phyloP scores from a whole-genome alignment of 2,329 filamentous ascomycete species.

The Exophiala oligosperma region DNA sequence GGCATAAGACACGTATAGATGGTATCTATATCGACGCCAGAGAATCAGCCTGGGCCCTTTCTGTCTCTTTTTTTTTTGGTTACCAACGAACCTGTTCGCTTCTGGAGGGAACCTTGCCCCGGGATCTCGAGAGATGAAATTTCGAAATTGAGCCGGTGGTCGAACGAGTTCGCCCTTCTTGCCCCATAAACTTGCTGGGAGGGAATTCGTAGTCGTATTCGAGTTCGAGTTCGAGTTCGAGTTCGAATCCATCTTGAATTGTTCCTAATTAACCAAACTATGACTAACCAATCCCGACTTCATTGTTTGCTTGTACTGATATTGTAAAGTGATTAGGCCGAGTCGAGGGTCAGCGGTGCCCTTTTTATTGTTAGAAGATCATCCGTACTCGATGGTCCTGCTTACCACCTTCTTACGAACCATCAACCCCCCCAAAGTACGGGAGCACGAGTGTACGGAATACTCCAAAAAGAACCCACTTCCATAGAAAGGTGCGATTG shows the following conservation, averaged over 20 bases:
- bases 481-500: too few relatives aligned
- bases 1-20: slow-evolving; percentile 90
- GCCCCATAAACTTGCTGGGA: slow-evolving; percentile 54
- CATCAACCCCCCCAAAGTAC: neutral
- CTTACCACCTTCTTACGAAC: slow-evolving; percentile 2
- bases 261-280: too few relatives aligned
- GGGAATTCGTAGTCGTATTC: too few relatives aligned
- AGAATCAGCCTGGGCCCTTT: neutral
- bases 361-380: too few relatives aligned
- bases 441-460: neutral
- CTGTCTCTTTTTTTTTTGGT: neutral
- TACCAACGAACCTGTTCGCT: slow-evolving; percentile 56
- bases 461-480: too few relatives aligned
- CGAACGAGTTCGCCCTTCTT: slow-evolving; percentile 93
- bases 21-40: slow-evolving; percentile 59
- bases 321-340: too few relatives aligned
- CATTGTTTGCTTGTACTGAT: too few relatives aligned
- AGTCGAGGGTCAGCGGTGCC: too few relatives aligned
- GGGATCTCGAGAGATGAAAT: slow-evolving; percentile 70
- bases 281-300: too few relatives aligned
- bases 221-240: too few relatives aligned
- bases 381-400: neutral
- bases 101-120: slow-evolving; percentile 78
- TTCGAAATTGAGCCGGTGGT: slow-evolving; percentile 76
- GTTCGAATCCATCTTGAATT: too few relatives aligned